phyloP scores from a whole-genome alignment of 2,329 filamentous ascomycete species.

The Podosphaera fusca region DNA sequence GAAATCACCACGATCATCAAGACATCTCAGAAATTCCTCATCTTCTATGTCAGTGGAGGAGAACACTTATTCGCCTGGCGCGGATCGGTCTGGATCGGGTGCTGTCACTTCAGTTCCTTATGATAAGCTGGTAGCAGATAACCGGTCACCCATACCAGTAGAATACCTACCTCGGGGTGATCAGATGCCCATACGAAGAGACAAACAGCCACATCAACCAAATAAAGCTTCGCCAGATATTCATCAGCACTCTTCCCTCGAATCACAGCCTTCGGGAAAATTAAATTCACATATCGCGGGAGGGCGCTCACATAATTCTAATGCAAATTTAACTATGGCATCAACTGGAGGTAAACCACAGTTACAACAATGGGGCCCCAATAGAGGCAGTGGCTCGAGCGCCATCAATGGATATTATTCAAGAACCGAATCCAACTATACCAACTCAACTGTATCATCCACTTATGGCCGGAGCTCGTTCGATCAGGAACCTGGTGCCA shows the following conservation, averaged over 20 bases:
- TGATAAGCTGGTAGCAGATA: constrained; percentile 42
- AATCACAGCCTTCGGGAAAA: constrained; percentile 26
- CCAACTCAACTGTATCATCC: constrained; percentile 12
- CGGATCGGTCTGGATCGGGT: constrained; percentile 37
- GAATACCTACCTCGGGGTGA: constrained; percentile 51
- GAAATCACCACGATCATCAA: constrained; percentile 49
- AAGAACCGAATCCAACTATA: constrained; percentile 40
- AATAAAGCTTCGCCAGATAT: constrained; percentile 59
- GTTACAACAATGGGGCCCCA: constrained; percentile 53
- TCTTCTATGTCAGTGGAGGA: constrained; percentile 50
- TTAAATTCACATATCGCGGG: constrained; percentile 33
- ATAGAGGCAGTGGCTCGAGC: constrained; percentile 29
- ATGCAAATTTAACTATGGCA: constrained; percentile 45
- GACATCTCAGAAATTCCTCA: constrained; percentile 53
- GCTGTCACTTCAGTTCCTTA: constrained; percentile 78
- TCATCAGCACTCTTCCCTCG: constrained; percentile 68
- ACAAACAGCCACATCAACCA: constrained; percentile 61
- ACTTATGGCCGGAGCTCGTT: constrained; percentile 23
- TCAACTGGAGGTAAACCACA: constrained; percentile 45
- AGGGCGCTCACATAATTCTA: constrained; percentile 33
- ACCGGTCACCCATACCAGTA: constrained; percentile 44
- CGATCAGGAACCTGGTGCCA: constrained; percentile 38
- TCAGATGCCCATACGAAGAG: constrained; percentile 37
- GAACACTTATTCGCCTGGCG: constrained; percentile 32
- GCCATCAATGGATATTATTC: constrained; percentile 28